phyloP scores from a whole-genome alignment of 208 protist species.

The Wallacemonas rigidus region DNA sequence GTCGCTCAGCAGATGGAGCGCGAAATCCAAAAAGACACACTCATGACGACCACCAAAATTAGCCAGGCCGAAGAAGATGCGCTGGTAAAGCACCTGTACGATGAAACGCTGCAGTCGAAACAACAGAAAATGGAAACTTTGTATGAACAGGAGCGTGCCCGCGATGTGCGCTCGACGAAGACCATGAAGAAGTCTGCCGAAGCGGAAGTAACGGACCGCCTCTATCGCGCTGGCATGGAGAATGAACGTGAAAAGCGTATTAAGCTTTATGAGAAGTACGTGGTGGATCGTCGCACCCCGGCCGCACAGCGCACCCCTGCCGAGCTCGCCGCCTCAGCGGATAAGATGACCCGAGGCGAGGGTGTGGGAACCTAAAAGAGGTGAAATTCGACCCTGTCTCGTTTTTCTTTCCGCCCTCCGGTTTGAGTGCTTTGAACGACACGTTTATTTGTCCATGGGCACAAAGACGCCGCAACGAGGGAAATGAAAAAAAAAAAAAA shows the following conservation, averaged over 20 bases:
- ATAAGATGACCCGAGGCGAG: conserved; percentile 67
- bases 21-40: conserved; percentile 45
- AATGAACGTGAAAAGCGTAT: conserved; percentile 76
- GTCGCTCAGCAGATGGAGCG: conserved; percentile 51
- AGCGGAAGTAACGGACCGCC: conserved; percentile 35
- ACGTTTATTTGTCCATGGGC: too few species aligned
- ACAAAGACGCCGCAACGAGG: too few species aligned
- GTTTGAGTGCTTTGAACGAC: too few species aligned
- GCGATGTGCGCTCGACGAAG: conserved; percentile 32
- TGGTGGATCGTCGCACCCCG: conserved; percentile 38
- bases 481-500: too few species aligned
- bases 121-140: conserved; percentile 52
- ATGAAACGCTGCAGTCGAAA: conserved; percentile 59
- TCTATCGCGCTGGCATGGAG: conserved; percentile 82
- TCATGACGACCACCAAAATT: conserved; percentile 32
- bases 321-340: conserved; percentile 45
- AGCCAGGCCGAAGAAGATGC: conserved; percentile 40
- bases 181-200: conserved; percentile 46
- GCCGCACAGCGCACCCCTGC: conserved; percentile 29
- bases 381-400: too few species aligned
- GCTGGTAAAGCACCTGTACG: conserved; percentile 72
- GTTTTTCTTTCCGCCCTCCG: too few species aligned
- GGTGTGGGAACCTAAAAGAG: conserved; percentile 35
- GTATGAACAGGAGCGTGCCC: conserved; percentile 37
- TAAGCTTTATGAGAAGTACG: conserved; percentile 76